phyloP scores from a whole-genome alignment of 345 rosid genomes.

The Eucalyptus sideroxylon region DNA sequence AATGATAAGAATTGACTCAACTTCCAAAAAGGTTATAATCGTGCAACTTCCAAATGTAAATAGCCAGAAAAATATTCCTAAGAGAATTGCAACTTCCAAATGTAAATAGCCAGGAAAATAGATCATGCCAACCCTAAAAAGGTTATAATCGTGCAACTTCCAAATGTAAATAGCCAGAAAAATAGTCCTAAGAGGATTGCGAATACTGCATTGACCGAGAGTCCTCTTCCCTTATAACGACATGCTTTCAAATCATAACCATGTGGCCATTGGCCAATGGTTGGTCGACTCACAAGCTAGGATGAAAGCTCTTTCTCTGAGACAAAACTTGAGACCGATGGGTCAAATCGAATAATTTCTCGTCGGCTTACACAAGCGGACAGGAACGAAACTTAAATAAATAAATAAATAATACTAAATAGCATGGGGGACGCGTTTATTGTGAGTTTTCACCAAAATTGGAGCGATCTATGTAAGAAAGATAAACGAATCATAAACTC shows the following conservation, averaged over 20 bases:
- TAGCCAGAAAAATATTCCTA: neutral
- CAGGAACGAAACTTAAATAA: neutral
- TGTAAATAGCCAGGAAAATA: too few relatives aligned
- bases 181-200: neutral
- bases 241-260: neutral
- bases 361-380: neutral
- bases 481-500: neutral
- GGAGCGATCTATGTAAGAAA: neutral
- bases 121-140: neutral
- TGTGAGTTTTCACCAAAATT: neutral
- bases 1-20: too few relatives aligned
- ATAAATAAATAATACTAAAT: neutral
- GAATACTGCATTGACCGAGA: neutral
- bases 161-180: neutral
- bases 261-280: neutral
- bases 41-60: neutral
- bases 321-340: too few relatives aligned
- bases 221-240: neutral
- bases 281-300: neutral
- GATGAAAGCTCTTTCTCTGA: neutral
- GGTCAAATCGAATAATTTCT: neutral
- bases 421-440: neutral
- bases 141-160: neutral
- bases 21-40: too few relatives aligned
- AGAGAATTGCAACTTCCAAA: neutral